Evolutionary conservation across 2,329 filamentous ascomycete species (phyloP), one percentile per base, ranked within the genome.

Genomic region (Gremmenia infestans): DNA sequence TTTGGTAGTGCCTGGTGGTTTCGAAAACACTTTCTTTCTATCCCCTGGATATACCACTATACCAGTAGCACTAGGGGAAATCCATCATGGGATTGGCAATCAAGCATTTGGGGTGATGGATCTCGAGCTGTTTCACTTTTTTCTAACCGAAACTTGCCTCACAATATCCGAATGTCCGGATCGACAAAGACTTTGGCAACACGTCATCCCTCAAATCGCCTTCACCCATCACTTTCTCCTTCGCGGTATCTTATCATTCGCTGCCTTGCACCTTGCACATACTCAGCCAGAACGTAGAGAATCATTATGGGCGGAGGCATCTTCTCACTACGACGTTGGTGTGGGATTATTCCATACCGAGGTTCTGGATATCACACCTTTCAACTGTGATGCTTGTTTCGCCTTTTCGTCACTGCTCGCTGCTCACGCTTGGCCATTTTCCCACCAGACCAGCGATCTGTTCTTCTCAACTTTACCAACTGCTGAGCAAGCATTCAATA

Each of bases 61-160:
- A 32, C 28, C 28, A 32, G 28, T 12, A 32, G 9, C 9, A 32
- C 28, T 11, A 9, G 37, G n/a, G 37, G 37, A 40, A 40, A 40
- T 17, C 8, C 37, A 15, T 17, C 15, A 50, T 37, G 23, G 36
- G 46, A 43, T 53, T 48, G 28, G 40, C 53, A 19, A 25, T 58
- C 14, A 40, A 17, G n/a, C 37, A n/a, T 17, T 50, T 40, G 43
- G 22, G 4, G n/a, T 58, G 12, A 46, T 22, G 36, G 60, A 64
- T 40, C 49, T 65, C 3, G 61, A 64, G 42, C 47, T 65, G 12
- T 45, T 65, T 6, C 60, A 65, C 37, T 53, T 59, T 47, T 65
- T 59, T 46, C 57, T 50, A 17, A 58, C 55, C 17, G 47, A 50
- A 22, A 65, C 63, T 12, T 36, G 53, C 43, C 23, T 48, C 15